Base-by-base conservation (phyloP, 2,329 filamentous ascomycete species). In the Pseudogymnoascus sp. region DNA sequence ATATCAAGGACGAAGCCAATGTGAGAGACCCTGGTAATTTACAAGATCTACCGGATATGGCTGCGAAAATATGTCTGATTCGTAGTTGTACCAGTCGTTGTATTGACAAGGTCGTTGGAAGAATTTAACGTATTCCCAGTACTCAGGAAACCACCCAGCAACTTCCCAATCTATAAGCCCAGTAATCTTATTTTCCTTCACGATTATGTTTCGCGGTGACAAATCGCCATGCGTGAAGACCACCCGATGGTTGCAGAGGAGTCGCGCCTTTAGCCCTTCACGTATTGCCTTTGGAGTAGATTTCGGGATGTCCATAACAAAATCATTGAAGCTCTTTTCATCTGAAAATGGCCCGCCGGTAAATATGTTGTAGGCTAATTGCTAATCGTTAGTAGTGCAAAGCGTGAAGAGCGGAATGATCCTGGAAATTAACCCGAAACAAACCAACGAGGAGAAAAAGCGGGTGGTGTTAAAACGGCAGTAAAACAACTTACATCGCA, bases 151-250 rank as follows among this genome's bases (percentile, higher is more conserved):
- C 59, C 49, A 65, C 31, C 64, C 64, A 23, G 33, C 33, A 26
- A 52, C 59, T 58, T 65, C 64, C 62, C 64, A 65, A 41, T 65
- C 64, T 19, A 65, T 16, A 19, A 65, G 63, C 19, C 52, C 64
- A 19, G 62, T 62, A 29, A 65, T 61, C 59, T 43, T 62, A 33
- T 61, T 62, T 37, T 65, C 19, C 37, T 62, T 33, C 14, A 65
- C 62, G 49, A 65, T 49, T 41, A 65, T 65, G 49, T 65, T 65
- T 14, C 55, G 39, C 11, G 59, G 55, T 37, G 59, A 37, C 29
- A 65, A 31, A 38, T 63, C 62, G 14, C 38, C 63, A 60, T 65
- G 63, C 10, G 63, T 65, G 10, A 41, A 21, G 38, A 41, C 38
- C 4, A 11, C 38, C 16, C 38, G 38, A 41, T 41, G 16, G 38